Base-by-base conservation (phyloP, 345 rosid species). In the Eucalyptus polyanthemos region DNA sequence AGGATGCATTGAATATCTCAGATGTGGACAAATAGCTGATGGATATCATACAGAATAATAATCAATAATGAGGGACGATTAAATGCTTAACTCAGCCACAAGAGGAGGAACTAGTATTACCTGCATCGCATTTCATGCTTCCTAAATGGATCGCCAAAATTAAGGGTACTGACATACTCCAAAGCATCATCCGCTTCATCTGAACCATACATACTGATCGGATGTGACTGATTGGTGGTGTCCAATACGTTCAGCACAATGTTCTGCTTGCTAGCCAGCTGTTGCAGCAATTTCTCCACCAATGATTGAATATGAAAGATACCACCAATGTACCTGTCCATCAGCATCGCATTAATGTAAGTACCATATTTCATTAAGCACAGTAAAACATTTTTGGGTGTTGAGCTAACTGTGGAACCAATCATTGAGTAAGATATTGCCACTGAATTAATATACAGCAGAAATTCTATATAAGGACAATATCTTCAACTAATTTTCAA, bases 101-200 rank as follows among this genome's bases (percentile, higher is more conserved):
- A 67, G 49, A 24, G 11, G 42, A 86, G 54, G 90, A 65, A 58
- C 44, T 45, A 88, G 72, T 86, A 40, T 87, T 92, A 97, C 99
- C 99, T 97, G 99, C 99, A 97, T 34, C 92, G 96, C 99, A 97
- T 97, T 92, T 97, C 99, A 91, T 97, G 99, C 92, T 92, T 97
- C 92, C 98, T 94, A 87, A 92, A 93, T 50, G 99, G 99, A 94
- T 97, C 99, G 44, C 99, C 98, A 91, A 97, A 97, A 90, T 91
- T 95, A 89, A 97, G 97, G 90, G 88, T 45, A 91, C 98, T 97
- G 89, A 94, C 89, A 91, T 89, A 94, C 92, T 94, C 94, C 94
- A 96, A 93, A 50, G 89, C 93, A 90, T 94, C 95, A 90, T 91
- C 94, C 34, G 93, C 92, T 81, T 90, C 93, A 91, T 95, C 90